Percentiles rank a stretch among this genome's conserved stretches.
Conservation (phyloP, 164 flowering plant species). For the Cinnamomum micranthum region DNA sequence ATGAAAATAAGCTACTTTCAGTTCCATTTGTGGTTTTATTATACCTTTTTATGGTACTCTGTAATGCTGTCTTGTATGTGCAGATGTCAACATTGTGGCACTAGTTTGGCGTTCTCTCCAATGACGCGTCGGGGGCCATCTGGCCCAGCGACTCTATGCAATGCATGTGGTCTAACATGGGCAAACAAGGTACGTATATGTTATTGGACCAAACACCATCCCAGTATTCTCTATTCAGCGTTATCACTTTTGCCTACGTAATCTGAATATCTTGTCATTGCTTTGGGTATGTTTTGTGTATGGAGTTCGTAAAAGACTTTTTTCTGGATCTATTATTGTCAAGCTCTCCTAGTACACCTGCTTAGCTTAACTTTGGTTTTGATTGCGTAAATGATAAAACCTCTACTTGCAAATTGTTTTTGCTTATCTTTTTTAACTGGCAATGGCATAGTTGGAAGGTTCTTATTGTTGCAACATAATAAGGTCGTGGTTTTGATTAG, state of each 20-base stretch:
- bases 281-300: background rate
- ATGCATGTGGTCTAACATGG: conserved; percentile 25
- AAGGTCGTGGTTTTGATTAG: too few relatives aligned
- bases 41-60: background rate
- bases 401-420: too few relatives aligned
- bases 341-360: too few relatives aligned
- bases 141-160: conserved; percentile 19
- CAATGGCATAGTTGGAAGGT: too few relatives aligned
- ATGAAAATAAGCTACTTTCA: background rate
- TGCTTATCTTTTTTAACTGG: too few relatives aligned
- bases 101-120: conserved; percentile 16
- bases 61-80: background rate
- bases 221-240: background rate
- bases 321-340: background rate
- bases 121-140: conserved; percentile 25
- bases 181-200: conserved; percentile 16
- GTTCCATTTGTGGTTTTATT: background rate
- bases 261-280: background rate
- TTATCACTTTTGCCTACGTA: background rate
- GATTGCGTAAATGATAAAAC: too few relatives aligned
- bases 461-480: too few relatives aligned
- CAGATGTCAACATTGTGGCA: conserved; percentile 21
- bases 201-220: background rate
- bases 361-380: too few relatives aligned
- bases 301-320: background rate